Evolutionary conservation across 148 eudicot species (phyloP), one percentile per base, ranked within the genome.

Genomic region (Oxyria digyna): DNA sequence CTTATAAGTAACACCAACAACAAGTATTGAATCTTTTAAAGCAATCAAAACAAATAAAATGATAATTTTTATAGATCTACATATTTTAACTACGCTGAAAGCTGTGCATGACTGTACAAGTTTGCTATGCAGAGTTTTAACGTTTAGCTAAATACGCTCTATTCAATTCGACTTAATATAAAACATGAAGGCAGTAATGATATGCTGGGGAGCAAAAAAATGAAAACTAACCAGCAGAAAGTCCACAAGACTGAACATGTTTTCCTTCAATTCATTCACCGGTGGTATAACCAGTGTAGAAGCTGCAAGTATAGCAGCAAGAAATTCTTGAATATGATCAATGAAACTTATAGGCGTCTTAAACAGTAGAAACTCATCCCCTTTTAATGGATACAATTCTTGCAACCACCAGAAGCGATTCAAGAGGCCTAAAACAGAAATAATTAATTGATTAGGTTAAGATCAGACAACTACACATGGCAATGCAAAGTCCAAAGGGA

Each of bases 391-490:
- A 75, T 84, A 87, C 66, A 74, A 46, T 49, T 86, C 85, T 79
- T 93, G 89, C 98, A 89, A 87, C 98, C 98, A 93, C 71, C 70
- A 74, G 73, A 87, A 86, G 52, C 98, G 78, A 72, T 89, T 93
- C 40, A 93, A 73, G 72, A 93, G 88, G 75, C 91, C 88, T 87
- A 68, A 38, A 62, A 18, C 38, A 3, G 31, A 18, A 59, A 31
- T 59, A 59, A 59, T 37, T 59, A 31, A 18, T 29, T 29, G 9
- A 31, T 59, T 31, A 29, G 18, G 65, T 59, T 6, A 59, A 29
- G 20, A 59, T 59, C 65, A 59, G 37, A 59, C 29, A 15, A 59
- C 14, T 55, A 14, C 14, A 10, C 33, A 55, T 27, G 33, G 63
- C 33, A 26, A 55, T 55, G 33, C 63, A 55, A 27, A 27, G 23